Percentiles rank a stretch among this genome's conserved stretches.
Conservation (phyloP, 2,329 filamentous ascomycete genomes). For the Periconia macrospinosa region DNA sequence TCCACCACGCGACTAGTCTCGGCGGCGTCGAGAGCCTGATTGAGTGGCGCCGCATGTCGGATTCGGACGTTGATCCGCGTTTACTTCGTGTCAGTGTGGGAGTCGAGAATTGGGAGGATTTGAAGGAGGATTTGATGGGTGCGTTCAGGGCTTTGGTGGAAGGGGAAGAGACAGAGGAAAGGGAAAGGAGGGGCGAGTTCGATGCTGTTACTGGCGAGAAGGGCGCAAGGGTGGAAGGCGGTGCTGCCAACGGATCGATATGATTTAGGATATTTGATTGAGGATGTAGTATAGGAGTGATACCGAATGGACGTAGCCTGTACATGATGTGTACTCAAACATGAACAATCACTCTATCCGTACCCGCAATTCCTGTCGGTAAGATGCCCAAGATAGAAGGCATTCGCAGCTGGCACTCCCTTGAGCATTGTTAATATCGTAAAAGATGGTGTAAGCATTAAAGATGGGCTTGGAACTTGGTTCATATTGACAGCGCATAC, state of each 20-base stretch:
- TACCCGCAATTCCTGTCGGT: too few relatives aligned
- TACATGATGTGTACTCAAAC: too few relatives aligned
- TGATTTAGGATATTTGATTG: not conserved
- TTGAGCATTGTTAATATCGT: too few relatives aligned
- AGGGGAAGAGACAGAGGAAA: not conserved
- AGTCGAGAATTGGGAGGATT: constrained; percentile 82
- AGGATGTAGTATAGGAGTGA: not conserved
- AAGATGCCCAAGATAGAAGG: too few relatives aligned
- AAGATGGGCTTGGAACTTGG: too few relatives aligned
- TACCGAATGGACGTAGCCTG: too few relatives aligned
- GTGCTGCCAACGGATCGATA: constrained; percentile 7
- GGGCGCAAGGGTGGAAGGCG: constrained; percentile 15
- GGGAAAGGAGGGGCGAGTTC: not conserved
- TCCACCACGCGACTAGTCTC: constrained; percentile 92
- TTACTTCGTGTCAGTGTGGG: constrained; percentile 83
- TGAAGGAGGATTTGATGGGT: constrained; percentile 68
- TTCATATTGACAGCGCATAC: too few relatives aligned
- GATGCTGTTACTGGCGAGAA: constrained; percentile 25
- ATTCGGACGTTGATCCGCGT: constrained; percentile 69
- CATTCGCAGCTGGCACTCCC: too few relatives aligned
- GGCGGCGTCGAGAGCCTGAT: constrained; percentile 95
- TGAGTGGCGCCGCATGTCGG: constrained; percentile 93
- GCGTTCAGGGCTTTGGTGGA: constrained; percentile 28
- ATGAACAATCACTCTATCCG: too few relatives aligned
- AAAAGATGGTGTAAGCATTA: too few relatives aligned